Percentiles rank a stretch among this genome's conserved stretches.
phyloP scores from a whole-genome alignment of 1,139 yeast genomes.

The Saccharomyces hybrid region DNA sequence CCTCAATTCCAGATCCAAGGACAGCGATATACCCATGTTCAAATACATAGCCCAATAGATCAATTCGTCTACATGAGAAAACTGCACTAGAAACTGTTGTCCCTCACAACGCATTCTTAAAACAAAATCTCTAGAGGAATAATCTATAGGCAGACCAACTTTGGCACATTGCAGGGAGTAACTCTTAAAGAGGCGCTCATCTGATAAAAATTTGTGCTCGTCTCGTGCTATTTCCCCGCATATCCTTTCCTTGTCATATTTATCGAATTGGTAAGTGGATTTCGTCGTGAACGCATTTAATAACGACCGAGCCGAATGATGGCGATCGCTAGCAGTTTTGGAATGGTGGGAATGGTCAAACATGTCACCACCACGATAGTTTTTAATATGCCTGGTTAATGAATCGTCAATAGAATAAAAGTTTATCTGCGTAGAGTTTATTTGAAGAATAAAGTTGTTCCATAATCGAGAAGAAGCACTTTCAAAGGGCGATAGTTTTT shows the following conservation, averaged over 20 bases:
- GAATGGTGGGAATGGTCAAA: conserved; percentile 8
- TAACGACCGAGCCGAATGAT: conserved; percentile 4
- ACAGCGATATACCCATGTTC: conserved; percentile 52
- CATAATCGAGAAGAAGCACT: conserved; percentile 54
- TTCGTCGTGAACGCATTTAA: conserved; percentile 6
- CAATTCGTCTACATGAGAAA: conserved; percentile 47
- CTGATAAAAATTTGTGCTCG: conserved; percentile 31
- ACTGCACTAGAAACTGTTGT: conserved; percentile 57
- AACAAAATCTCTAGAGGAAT: conserved; percentile 37
- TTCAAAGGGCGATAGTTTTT: conserved; percentile 63
- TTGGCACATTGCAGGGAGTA: conserved; percentile 62
- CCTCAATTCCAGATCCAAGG: conserved; percentile 52
- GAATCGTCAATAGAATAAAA: conserved; percentile 39
- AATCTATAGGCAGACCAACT: conserved; percentile 63
- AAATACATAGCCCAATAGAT: conserved; percentile 51
- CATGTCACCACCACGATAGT: conserved; percentile 18
- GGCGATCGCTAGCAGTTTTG: conserved; percentile 4
- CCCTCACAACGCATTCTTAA: conserved; percentile 56
- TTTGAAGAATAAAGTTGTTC: conserved; percentile 53
- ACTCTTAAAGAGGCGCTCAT: conserved; percentile 39
- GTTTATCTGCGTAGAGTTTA: conserved; percentile 68
- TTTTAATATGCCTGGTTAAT: conserved; percentile 15
- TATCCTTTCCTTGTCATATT: conserved; percentile 27
- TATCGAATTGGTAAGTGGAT: conserved; percentile 18
- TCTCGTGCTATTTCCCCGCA: conserved; percentile 23